Conservation (phyloP, 2,329 filamentous ascomycete species). For the Ilyonectria destructans region DNA sequence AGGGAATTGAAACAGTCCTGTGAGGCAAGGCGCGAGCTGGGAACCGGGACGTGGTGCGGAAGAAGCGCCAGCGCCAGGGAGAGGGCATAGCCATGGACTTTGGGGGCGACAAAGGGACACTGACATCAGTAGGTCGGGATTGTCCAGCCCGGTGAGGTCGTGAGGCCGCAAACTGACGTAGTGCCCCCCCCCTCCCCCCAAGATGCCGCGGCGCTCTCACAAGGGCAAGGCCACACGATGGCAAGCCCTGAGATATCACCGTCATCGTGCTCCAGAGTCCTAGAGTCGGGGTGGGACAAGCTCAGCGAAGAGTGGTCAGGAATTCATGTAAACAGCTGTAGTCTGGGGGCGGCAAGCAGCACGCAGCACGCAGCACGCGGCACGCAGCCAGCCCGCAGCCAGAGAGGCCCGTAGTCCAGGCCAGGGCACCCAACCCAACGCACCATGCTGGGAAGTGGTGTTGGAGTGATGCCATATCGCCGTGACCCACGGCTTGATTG, state of each 20-base stretch:
- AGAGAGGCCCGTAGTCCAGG: conserved; percentile 16
- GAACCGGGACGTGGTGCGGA: conserved; percentile 26
- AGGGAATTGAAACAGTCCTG: conserved; percentile 49
- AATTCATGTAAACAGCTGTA: conserved; percentile 10
- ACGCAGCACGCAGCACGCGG: conserved; percentile 12
- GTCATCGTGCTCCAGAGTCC: conserved; percentile 48
- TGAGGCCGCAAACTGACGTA: conserved; percentile 44
- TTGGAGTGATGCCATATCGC: conserved; percentile 50
- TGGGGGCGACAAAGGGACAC: conserved; percentile 44
- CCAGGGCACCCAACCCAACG: conserved; percentile 32
- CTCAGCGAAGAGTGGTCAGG: conserved; percentile 33
- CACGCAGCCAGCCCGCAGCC: conserved; percentile 10
- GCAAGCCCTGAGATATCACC: conserved; percentile 43
- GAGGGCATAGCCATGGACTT: conserved; percentile 30
- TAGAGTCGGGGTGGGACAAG: conserved; percentile 45
- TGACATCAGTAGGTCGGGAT: conserved; percentile 48
- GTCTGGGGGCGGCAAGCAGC: conserved; percentile 8
- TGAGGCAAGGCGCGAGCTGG: conserved; percentile 28
- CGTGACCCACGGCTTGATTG: conserved; percentile 37
- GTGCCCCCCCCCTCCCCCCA: conserved; percentile 47
- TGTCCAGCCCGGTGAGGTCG: conserved; percentile 37
- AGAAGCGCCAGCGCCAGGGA: conserved; percentile 40
- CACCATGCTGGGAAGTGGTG: conserved; percentile 43
- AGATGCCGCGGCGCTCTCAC: conserved; percentile 43
- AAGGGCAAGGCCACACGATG: conserved; percentile 42